These are phyloP conservation scores for Talaromyces sp. DNA, from an alignment of 2,329 filamentous ascomycete genomes.

Conservation along the genomic window DNA sequence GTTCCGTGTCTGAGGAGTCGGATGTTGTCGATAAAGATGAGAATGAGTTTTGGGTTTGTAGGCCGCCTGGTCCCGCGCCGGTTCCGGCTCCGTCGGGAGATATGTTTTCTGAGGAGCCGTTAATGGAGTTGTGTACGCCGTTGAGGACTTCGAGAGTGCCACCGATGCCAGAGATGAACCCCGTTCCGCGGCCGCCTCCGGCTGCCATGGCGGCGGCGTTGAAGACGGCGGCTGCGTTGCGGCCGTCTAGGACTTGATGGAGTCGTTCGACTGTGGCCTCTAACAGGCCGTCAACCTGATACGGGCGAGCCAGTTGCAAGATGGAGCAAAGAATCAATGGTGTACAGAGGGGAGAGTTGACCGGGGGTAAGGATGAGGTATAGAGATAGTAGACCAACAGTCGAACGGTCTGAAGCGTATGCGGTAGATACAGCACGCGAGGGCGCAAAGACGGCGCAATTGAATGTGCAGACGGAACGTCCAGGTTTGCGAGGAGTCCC, in stretches of 20 bases:
- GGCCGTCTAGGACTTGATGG: constrained; percentile 82
- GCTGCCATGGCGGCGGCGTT: constrained; percentile 98
- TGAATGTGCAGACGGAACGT: constrained; percentile 54
- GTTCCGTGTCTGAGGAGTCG: constrained; percentile 42
- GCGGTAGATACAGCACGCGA: constrained; percentile 85
- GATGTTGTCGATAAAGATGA: constrained; percentile 30
- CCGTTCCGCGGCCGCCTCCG: constrained; percentile 81
- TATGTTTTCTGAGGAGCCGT: constrained; percentile 7
- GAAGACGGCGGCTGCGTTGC: constrained; percentile 95
- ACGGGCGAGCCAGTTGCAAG: constrained; percentile 87
- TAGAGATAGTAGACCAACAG: constrained; percentile 91
- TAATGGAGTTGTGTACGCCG: constrained; percentile 31
- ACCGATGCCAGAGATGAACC: constrained; percentile 59
- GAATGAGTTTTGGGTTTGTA: constrained; percentile 26
- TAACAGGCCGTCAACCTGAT: constrained; percentile 86
- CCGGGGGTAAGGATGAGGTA: constrained; percentile 79
- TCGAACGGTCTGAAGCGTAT: constrained; percentile 85
- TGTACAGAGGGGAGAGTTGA: constrained; percentile 76
- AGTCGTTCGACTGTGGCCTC: constrained; percentile 91
- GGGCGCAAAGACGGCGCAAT: constrained; percentile 65
- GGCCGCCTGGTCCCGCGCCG: constrained; percentile 17
- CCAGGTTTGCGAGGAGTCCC: constrained; percentile 43
- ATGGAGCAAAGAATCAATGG: constrained; percentile 95
- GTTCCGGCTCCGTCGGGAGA: background rate
- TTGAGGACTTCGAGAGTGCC: constrained; percentile 46